Percentiles rank a stretch among this genome's conserved stretches.
These are phyloP conservation scores for Vachellia collinsii DNA, from an alignment of 306 rosid species.

Conservation along the genomic window DNA sequence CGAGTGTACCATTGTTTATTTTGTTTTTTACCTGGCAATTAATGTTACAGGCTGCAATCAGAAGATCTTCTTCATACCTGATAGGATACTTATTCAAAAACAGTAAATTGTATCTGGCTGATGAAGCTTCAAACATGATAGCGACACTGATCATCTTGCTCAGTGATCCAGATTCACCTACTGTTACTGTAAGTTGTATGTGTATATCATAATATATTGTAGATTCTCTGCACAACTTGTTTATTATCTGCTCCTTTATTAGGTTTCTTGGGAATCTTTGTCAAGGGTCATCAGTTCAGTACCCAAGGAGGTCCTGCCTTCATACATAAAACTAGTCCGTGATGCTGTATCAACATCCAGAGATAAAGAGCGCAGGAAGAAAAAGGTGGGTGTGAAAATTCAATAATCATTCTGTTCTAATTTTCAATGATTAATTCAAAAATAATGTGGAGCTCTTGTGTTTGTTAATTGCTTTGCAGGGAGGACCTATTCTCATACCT, in stretches of 20 bases:
- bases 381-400: constrained; percentile 65
- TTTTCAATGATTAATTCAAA: constrained; percentile 13
- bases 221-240: constrained; percentile 27
- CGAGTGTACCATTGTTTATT: background rate
- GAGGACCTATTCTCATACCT: constrained; percentile 89
- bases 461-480: constrained; percentile 58
- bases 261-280: constrained; percentile 95
- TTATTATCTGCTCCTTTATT: constrained; percentile 33
- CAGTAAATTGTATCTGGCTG: constrained; percentile 89
- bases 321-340: constrained; percentile 86
- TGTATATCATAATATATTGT: constrained; percentile 35
- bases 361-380: constrained; percentile 94
- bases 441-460: constrained; percentile 20
- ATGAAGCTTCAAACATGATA: constrained; percentile 92
- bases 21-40: constrained; percentile 10
- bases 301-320: constrained; percentile 91
- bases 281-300: constrained; percentile 78
- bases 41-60: constrained; percentile 71
- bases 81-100: constrained; percentile 92
- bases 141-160: constrained; percentile 80
- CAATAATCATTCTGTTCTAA: constrained; percentile 14
- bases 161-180: constrained; percentile 85
- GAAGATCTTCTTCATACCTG: constrained; percentile 81
- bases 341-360: constrained; percentile 97
- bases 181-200: constrained; percentile 64